These are phyloP conservation scores for Inosperma sp. DNA, from an alignment of 768 basidiomycete species.

Conservation along the genomic window DNA sequence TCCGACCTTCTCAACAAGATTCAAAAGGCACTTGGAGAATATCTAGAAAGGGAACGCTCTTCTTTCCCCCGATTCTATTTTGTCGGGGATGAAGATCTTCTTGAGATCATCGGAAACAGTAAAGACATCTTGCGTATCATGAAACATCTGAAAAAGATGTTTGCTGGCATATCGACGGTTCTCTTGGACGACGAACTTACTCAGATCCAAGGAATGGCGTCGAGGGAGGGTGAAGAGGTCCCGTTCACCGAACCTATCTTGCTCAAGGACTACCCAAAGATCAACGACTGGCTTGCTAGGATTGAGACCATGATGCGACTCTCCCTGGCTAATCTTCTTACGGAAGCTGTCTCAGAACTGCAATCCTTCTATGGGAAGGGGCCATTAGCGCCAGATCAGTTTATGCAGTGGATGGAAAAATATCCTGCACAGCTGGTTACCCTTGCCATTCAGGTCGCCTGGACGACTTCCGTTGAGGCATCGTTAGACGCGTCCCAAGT, in stretches of 20 bases:
- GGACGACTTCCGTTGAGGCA: slow-evolving; percentile 81
- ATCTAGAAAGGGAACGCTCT: slow-evolving; percentile 93
- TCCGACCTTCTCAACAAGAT: slow-evolving; percentile 97
- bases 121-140: slow-evolving; percentile 97
- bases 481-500: slow-evolving; percentile 52
- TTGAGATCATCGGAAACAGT: slow-evolving; percentile 99
- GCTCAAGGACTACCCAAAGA: slow-evolving; percentile 91
- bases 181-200: slow-evolving; percentile 82
- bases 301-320: slow-evolving; percentile 91
- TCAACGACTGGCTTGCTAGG: slow-evolving; percentile 96
- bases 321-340: slow-evolving; percentile 79
- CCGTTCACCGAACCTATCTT: slow-evolving; percentile 76
- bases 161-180: slow-evolving; percentile 92
- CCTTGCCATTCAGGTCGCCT: slow-evolving; percentile 90
- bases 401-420: slow-evolving; percentile 89
- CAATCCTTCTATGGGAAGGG: slow-evolving; percentile 73
- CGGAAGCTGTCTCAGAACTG: slow-evolving; percentile 75
- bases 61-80: slow-evolving; percentile 99
- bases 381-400: slow-evolving; percentile 55
- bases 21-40: slow-evolving; percentile 98
- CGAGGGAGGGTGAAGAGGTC: slow-evolving; percentile 94
- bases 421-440: slow-evolving; percentile 97
- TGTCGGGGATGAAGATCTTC: slow-evolving; percentile 95
- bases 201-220: slow-evolving; percentile 89
- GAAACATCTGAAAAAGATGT: slow-evolving; percentile 99